Evolutionary conservation across 2,329 filamentous ascomycete genomes (phyloP), one percentile per base, ranked within the genome.

Genomic region (Xylaria multiplex): DNA sequence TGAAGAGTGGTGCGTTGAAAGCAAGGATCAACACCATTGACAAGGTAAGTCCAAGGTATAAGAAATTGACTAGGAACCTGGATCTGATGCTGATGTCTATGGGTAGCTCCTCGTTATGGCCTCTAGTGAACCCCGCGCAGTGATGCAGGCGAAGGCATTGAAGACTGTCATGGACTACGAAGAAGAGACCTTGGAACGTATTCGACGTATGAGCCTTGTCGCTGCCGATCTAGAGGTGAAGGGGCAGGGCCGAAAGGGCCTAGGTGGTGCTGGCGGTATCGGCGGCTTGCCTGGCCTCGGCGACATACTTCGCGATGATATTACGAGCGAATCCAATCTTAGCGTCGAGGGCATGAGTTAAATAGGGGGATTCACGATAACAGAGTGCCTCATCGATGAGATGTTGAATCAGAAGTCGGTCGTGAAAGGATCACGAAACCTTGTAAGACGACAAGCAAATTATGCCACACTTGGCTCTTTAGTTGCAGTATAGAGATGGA

Each of bases 1-100:
- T 99, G 72, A 84, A 89, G 58, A 82, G 84, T 13, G 89, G 89
- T 7, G 84, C 84, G 0, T 81, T 99, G 11, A 85, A 93, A 70
- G 93, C 93, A 7, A 87, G 93, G 32, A 90, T 99, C 66, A 93
- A 99, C 76, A 86, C 92, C 0, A 93, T 96, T 65, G 91, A 96
- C 72, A 86, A 88, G 76, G 89, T 90, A 80, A 78, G 63, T 48
- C 73, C 35, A 27, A 45, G 24, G 16, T 49, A n/a, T 40, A 43
- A 43, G 40, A 35, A 22, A 27, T 37, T 24, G 8, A 9, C 16
- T 13, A 40, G 35, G 59, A n/a, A 24, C 14, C n/a, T 42, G 2
- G n/a, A n/a, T 54, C 58, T 70, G 56, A 70, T 54, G 19, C 58
- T 70, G 53, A 70, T 57, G 30, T 9, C 54, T 9, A 45, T 55